Evolutionary conservation across 306 rosid species (phyloP), one percentile per base, ranked within the genome.

Genomic region (Prunus padus): DNA sequence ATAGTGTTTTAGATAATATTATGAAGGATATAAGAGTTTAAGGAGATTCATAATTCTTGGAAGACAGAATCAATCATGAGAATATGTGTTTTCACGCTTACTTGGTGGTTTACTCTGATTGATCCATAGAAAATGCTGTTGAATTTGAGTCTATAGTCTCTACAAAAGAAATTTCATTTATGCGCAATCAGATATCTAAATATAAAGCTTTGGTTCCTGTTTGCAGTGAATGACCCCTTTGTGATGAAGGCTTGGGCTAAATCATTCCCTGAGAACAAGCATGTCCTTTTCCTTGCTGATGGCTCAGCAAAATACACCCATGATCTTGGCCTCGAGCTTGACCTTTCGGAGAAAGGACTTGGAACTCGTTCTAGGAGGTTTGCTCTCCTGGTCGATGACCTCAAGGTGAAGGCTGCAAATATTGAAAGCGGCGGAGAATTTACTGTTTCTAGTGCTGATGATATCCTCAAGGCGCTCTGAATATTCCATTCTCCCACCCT

Each of bases 191-290:
- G 15, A 44, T 68, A 11, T 14, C 25, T 30, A 20, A 20, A 45
- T 40, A 44, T 4, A 20, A 23, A 56, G 7, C 6, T 33, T 28
- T 37, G 16, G n/a, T 54, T 42, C 9, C 28, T 46, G 51, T 60
- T 81, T 86, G 79, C 74, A 95, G 98, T 95, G 13, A 95, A 92
- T 72, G 98, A 95, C 78, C 96, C 98, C 2, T 83, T 82, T 78
- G 97, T 95, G 85, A 90, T 95, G 98, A 84, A 75, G 66, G 92
- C 98, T 67, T 95, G 98, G 98, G 85, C 96, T 61, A 83, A 89
- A 65, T 78, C 87, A 44, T 95, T 67, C 92, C 96, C 97, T 0
- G 92, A 92, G 77, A 92, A 95, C 93, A 88, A 95, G 87, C 79
- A 92, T 72, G 90, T 95, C 8, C 89, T 87, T 86, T 95, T 95